Evolutionary conservation across 1,284 basidiomycete species (phyloP), one percentile per base, ranked within the genome.

Genomic region (Erythrobasidium hasegawianum): DNA sequence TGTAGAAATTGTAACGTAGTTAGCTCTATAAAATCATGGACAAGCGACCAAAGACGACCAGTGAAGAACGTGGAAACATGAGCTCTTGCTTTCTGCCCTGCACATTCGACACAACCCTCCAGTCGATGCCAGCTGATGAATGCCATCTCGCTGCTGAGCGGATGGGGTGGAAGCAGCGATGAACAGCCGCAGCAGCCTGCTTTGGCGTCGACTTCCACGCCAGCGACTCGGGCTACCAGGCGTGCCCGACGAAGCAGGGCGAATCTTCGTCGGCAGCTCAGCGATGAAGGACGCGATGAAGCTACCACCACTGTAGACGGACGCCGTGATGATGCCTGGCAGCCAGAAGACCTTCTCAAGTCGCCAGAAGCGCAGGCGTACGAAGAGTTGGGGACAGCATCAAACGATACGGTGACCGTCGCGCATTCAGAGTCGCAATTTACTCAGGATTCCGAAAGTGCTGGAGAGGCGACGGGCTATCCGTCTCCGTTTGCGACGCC

Each of bases 131-230:
- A 8, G 43, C 43, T n/a, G 22, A 64, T 64, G 61, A 64, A 64
- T 53, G 41, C 61, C 61, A 64, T 64, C 54, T 33, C 61, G 41
- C 61, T 56, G 52, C 41, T 64, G 52, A 64, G 61, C 54, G 61
- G 61, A 39, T 64, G 61, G 61, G 27, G 58, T 45, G 45, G 52
- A n/a, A 43, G 52, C 45, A 43, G 58, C 58, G 45, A 47, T 7
- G 16, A 27, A 11, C 26, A 40, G 26, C 54, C 8, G 50, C 20
- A 20, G 20, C 50, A 24, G 50, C 3, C 20, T 22, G 26, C 16
- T 20, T 3, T 26, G 8, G 5, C 50, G 16, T 24, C 50, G 50
- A 22, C 7, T 18, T 26, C 20, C 3, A 16, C 26, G 7, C 9
- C 26, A 7, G 26, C 18, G 9, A 8, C 18, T 20, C 16, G 20